These are phyloP conservation scores for Corynascus novoguineensis DNA, from an alignment of 495 filamentous ascomycete species.

Conservation along the genomic window DNA sequence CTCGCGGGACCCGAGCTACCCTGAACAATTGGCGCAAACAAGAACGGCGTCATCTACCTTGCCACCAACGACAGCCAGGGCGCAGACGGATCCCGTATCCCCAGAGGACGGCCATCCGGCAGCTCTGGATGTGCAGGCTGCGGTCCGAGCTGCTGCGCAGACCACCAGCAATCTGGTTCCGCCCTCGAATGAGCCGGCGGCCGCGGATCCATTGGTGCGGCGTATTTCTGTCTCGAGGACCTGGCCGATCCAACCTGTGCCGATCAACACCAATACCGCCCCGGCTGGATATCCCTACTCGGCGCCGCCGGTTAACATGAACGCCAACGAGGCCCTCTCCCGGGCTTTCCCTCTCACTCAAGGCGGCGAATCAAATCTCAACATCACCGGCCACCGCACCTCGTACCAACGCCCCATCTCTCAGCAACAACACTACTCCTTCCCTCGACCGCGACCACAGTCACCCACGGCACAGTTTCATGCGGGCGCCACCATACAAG, in stretches of 20 bases:
- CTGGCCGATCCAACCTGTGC: conserved; percentile 38
- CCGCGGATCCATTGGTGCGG: conserved; percentile 20
- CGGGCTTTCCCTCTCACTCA: conserved; percentile 30
- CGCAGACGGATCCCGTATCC: conserved; percentile 12
- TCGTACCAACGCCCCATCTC: conserved; percentile 25
- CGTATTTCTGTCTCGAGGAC: conserved; percentile 40
- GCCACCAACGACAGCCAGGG: neutral
- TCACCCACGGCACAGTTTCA: conserved; percentile 15
- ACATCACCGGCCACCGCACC: conserved; percentile 18
- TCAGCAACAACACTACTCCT: conserved; percentile 26
- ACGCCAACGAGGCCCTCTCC: conserved; percentile 25
- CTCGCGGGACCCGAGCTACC: conserved; percentile 13
- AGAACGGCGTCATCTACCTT: conserved; percentile 2
- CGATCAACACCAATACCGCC: conserved; percentile 10
- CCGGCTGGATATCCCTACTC: conserved; percentile 39
- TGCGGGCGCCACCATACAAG: conserved; percentile 18
- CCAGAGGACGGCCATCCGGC: conserved; percentile 14
- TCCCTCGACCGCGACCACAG: conserved; percentile 18
- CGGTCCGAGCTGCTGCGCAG: conserved; percentile 28
- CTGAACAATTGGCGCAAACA: conserved; percentile 4
- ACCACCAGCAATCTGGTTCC: conserved; percentile 15
- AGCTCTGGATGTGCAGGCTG: conserved; percentile 23
- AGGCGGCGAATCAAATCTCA: conserved; percentile 27
- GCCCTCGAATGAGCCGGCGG: neutral
- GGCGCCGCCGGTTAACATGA: conserved; percentile 34